Evolutionary conservation across 192 early-diverging fungal genomes (phyloP).

Genomic region (Backusella psychrophila): DNA sequence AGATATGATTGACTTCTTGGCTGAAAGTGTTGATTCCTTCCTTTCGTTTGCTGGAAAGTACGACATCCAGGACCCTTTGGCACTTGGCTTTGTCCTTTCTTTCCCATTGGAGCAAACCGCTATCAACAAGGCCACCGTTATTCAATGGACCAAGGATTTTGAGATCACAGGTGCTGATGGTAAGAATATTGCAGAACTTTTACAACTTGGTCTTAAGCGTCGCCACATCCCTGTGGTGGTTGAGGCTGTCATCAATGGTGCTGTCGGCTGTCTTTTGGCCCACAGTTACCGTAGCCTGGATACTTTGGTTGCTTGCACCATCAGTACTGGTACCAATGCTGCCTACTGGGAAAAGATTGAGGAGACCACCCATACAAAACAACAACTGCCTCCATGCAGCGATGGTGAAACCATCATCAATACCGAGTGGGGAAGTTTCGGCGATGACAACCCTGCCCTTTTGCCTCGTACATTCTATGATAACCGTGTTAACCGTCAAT

Average conservation of each 20-base stretch:
- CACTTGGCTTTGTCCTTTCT: slow-evolving; percentile 87
- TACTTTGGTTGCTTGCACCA: slow-evolving; percentile 71
- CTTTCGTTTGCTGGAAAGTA: slow-evolving; percentile 37
- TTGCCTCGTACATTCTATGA: slow-evolving; percentile 86
- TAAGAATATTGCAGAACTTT: slow-evolving; percentile 76
- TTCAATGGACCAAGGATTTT: slow-evolving; percentile 91
- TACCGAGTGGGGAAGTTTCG: slow-evolving; percentile 76
- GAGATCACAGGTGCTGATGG: slow-evolving; percentile 68
- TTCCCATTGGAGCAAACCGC: slow-evolving; percentile 86
- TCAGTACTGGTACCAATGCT: slow-evolving; percentile 95
- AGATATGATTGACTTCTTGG: slow-evolving; percentile 75
- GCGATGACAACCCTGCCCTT: slow-evolving; percentile 46
- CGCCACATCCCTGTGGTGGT: slow-evolving; percentile 74
- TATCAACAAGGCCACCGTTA: slow-evolving; percentile 61
- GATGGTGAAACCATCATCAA: slow-evolving; percentile 82
- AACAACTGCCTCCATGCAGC: slow-evolving; percentile 24
- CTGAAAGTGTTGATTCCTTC: slow-evolving; percentile 79
- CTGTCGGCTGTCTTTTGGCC: slow-evolving; percentile 86
- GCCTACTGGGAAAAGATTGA: slow-evolving; percentile 86
- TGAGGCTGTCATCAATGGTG: slow-evolving; percentile 91
- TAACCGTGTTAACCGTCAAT: slow-evolving; percentile 73
- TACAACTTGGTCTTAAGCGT: slow-evolving; percentile 72
- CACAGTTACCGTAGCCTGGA: slow-evolving; percentile 53
- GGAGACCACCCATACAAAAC: slow-evolving; percentile 26
- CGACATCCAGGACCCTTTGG: slow-evolving; percentile 29